A percentile compares a stretch with the other conserved stretches of the same genome.
phyloP scores from a whole-genome alignment of 768 basidiomycete species.

The Nidularia sp. region DNA sequence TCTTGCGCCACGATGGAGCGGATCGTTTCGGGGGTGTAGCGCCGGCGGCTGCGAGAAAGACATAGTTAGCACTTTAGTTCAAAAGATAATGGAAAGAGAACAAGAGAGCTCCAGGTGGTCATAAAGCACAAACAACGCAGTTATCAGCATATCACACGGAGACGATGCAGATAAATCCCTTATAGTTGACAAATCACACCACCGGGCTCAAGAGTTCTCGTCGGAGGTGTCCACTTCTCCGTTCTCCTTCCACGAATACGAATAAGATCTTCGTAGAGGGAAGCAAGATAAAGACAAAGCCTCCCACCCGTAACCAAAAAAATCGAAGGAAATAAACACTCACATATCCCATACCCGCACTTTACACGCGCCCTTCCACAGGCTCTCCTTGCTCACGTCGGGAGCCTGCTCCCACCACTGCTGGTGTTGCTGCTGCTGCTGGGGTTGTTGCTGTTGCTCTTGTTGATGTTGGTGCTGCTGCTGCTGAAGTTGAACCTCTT shows the following conservation, averaged over 20 bases:
- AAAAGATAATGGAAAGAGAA: conserved; percentile 2
- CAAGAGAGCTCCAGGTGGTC: background rate
- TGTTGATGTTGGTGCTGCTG: conserved; percentile 1
- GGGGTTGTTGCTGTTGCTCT: conserved; percentile 8
- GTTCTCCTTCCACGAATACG: background rate
- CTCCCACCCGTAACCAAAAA: too few species aligned
- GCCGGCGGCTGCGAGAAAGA: conserved; percentile 8
- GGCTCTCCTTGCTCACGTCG: conserved; percentile 8
- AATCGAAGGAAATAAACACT: too few species aligned
- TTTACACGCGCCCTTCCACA: conserved; percentile 22
- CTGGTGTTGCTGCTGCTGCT: conserved; percentile 11
- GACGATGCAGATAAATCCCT: background rate
- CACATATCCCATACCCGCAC: conserved; percentile 19
- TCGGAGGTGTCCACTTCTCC: background rate
- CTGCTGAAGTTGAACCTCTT: background rate
- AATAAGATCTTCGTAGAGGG: background rate
- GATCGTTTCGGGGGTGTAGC: conserved; percentile 17
- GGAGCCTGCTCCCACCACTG: conserved; percentile 14
- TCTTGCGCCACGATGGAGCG: conserved; percentile 18
- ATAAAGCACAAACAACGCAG: too few species aligned
- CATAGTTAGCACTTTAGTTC: background rate
- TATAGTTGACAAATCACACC: background rate
- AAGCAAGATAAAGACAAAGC: too few species aligned
- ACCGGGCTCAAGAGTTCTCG: background rate
- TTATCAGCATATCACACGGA: background rate